These are phyloP conservation scores for Citrus medica DNA, from an alignment of 345 rosid genomes.

Conservation along the genomic window DNA sequence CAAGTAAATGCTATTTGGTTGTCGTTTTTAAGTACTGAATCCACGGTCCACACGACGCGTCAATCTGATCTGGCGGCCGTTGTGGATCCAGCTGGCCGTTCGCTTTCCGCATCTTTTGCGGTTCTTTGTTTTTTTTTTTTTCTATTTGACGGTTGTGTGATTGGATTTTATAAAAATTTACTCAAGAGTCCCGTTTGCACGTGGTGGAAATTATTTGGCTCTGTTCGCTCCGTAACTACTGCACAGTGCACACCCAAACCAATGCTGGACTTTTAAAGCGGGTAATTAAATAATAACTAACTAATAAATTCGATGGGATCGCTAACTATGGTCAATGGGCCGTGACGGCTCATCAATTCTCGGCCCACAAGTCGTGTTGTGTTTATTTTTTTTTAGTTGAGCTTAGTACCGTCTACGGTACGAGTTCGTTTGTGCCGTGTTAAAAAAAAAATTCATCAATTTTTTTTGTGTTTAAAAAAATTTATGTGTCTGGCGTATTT, in stretches of 20 bases:
- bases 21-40: slow-evolving; percentile 1
- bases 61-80: slow-evolving; percentile 9
- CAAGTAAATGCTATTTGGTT: background rate
- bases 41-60: slow-evolving; percentile 10
- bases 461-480: too few relatives aligned
- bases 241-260: background rate
- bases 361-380: too few relatives aligned
- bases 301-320: background rate
- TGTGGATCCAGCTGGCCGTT: slow-evolving; percentile 16
- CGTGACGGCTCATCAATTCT: too few relatives aligned
- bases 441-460: too few relatives aligned
- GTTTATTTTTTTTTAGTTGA: too few relatives aligned
- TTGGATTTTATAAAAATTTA: background rate
- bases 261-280: background rate
- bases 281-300: background rate
- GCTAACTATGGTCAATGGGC: too few relatives aligned
- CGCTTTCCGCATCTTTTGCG: background rate
- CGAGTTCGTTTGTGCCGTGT: too few relatives aligned
- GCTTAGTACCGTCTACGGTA: too few relatives aligned
- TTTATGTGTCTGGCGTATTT: too few relatives aligned
- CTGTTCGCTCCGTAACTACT: background rate
- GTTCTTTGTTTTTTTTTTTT: background rate
- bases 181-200: background rate
- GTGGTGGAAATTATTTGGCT: slow-evolving; percentile 1
- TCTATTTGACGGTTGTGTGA: background rate